Percentiles rank a stretch among this genome's conserved stretches.
Evolutionary conservation across 257 asterid species (phyloP).

Genomic region (Salvia miltiorrhiza): DNA sequence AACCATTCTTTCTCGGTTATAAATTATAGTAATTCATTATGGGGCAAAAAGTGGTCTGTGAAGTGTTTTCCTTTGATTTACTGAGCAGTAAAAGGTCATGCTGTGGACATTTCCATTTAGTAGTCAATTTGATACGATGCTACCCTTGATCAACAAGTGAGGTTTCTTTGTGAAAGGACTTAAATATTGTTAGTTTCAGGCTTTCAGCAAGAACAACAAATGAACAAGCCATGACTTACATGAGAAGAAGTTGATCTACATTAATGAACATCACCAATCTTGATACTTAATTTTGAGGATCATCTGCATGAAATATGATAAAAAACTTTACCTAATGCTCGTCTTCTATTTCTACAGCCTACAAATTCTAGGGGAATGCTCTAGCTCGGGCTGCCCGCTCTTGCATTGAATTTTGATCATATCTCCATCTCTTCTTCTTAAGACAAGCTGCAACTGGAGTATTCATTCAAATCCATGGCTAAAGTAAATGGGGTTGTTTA

Average conservation of each 20-base stretch:
- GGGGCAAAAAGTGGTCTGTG: neutral
- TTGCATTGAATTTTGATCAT: conserved; percentile 25
- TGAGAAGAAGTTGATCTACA: neutral
- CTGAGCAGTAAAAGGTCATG: neutral
- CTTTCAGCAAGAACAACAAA: neutral
- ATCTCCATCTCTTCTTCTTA: conserved; percentile 22
- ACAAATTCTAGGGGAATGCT: conserved; percentile 13
- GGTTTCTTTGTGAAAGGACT: neutral
- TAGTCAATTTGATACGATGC: neutral
- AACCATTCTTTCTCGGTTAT: neutral
- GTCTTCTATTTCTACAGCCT: conserved; percentile 19
- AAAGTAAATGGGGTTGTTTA: conserved; percentile 57
- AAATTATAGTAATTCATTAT: neutral
- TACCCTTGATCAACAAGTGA: neutral
- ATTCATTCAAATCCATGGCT: conserved; percentile 45
- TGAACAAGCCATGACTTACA: neutral
- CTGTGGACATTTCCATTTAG: neutral
- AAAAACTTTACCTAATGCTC: neutral
- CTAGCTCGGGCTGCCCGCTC: conserved; percentile 17
- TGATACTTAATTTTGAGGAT: conserved; percentile 8
- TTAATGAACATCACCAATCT: neutral
- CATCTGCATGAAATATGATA: conserved; percentile 6
- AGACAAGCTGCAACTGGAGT: conserved; percentile 16
- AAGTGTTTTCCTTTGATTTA: neutral
- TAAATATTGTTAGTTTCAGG: neutral